phyloP scores from a whole-genome alignment of 345 rosid genomes.

The Salix brachista region DNA sequence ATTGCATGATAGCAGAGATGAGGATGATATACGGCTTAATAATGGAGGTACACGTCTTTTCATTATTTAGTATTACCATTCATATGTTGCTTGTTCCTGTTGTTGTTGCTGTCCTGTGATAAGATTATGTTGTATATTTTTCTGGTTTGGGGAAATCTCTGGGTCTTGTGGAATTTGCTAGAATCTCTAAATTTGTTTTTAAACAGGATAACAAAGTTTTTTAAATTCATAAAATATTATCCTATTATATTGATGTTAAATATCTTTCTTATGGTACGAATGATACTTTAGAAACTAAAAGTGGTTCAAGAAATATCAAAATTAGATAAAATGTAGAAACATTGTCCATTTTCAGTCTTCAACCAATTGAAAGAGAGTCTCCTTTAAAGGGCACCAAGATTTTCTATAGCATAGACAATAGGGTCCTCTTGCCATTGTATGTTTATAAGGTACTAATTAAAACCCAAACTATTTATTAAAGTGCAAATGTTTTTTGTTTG shows the following conservation, averaged over 20 bases:
- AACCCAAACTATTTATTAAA: too few relatives aligned
- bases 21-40: conserved; percentile 46
- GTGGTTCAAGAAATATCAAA: neutral
- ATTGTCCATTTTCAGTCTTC: neutral
- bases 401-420: neutral
- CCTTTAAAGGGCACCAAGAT: neutral
- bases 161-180: too few relatives aligned
- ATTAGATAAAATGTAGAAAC: neutral
- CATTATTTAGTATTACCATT: neutral
- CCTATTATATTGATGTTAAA: neutral
- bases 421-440: neutral
- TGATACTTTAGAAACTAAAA: neutral
- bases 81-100: neutral
- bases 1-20: conserved; percentile 56
- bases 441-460: too few relatives aligned
- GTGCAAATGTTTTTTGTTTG: neutral
- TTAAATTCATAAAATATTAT: neutral
- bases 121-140: too few relatives aligned
- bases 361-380: neutral
- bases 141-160: too few relatives aligned
- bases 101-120: neutral
- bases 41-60: conserved; percentile 40
- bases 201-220: neutral
- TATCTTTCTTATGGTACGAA: neutral
- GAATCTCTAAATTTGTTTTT: neutral